Conservation (phyloP, 1,139 yeast species). For the Debaryomycetaceae sp. region DNA sequence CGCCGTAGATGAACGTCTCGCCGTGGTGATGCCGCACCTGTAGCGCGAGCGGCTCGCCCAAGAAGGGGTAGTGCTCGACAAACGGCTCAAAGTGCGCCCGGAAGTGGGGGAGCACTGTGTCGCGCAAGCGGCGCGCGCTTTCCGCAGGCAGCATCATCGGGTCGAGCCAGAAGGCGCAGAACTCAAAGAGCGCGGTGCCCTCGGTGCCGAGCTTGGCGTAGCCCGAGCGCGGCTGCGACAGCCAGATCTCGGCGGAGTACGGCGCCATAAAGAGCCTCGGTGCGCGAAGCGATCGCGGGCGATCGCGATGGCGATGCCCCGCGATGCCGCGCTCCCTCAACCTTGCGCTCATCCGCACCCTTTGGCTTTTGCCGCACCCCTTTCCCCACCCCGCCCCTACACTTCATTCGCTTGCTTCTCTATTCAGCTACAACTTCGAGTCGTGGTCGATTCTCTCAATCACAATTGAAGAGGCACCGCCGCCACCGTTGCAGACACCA, state of each 20-base stretch:
- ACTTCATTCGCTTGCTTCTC: background rate
- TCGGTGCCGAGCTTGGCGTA: constrained; percentile 6
- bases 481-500: constrained; percentile 98
- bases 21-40: constrained; percentile 10
- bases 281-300: background rate
- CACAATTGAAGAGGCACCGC: constrained; percentile 73
- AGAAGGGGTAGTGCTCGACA: constrained; percentile 33
- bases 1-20: constrained; percentile 36
- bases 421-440: constrained; percentile 19
- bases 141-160: constrained; percentile 1
- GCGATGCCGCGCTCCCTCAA: background rate
- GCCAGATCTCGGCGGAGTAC: no score
- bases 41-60: constrained; percentile 10
- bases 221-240: background rate
- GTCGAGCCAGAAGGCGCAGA: constrained; percentile 7
- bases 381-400: background rate
- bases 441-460: constrained; percentile 27
- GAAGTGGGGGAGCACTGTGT: constrained; percentile 11
- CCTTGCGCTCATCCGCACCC: background rate
- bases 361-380: background rate
- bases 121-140: background rate
- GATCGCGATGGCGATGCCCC: background rate
- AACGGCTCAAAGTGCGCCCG: constrained; percentile 30
- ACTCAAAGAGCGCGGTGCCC: constrained; percentile 8
- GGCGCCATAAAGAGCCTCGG: no score